These are phyloP conservation scores for Metschnikowia bowlesiae DNA, from an alignment of 805 yeast genomes.

Conservation along the genomic window DNA sequence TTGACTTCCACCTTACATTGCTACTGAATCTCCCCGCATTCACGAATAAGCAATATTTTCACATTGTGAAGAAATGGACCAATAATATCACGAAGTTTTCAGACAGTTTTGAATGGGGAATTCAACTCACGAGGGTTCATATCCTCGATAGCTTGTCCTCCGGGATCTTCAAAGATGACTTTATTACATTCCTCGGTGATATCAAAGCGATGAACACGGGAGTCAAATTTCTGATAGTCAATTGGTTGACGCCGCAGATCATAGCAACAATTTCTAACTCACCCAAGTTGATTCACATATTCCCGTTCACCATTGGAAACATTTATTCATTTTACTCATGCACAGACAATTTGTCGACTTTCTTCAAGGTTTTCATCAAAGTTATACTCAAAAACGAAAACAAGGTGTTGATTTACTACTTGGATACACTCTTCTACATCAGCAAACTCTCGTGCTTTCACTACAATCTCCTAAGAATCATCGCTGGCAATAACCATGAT, in stretches of 20 bases:
- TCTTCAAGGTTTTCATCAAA: slow-evolving; percentile 33
- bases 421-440: slow-evolving; percentile 39
- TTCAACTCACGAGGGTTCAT: slow-evolving; percentile 25
- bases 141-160: slow-evolving; percentile 30
- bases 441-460: slow-evolving; percentile 22
- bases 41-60: slow-evolving; percentile 51
- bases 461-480: slow-evolving; percentile 25
- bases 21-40: slow-evolving; percentile 56
- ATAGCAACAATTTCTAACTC: slow-evolving; percentile 33
- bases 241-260: slow-evolving; percentile 45
- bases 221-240: slow-evolving; percentile 41
- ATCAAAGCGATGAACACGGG: slow-evolving; percentile 34
- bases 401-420: slow-evolving; percentile 34
- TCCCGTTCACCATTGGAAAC: slow-evolving; percentile 26
- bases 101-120: slow-evolving; percentile 38
- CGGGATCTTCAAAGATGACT: slow-evolving; percentile 16
- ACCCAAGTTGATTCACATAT: slow-evolving; percentile 33
- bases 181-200: slow-evolving; percentile 7
- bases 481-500: slow-evolving; percentile 26
- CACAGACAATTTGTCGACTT: slow-evolving; percentile 40
- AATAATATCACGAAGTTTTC: slow-evolving; percentile 26
- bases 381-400: slow-evolving; percentile 37
- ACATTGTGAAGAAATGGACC: slow-evolving; percentile 49
- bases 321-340: slow-evolving; percentile 31
- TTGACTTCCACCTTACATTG: slow-evolving; percentile 48